These are phyloP conservation scores for Hippophae rhamnoides DNA, from an alignment of 306 rosid genomes.

Conservation along the genomic window DNA sequence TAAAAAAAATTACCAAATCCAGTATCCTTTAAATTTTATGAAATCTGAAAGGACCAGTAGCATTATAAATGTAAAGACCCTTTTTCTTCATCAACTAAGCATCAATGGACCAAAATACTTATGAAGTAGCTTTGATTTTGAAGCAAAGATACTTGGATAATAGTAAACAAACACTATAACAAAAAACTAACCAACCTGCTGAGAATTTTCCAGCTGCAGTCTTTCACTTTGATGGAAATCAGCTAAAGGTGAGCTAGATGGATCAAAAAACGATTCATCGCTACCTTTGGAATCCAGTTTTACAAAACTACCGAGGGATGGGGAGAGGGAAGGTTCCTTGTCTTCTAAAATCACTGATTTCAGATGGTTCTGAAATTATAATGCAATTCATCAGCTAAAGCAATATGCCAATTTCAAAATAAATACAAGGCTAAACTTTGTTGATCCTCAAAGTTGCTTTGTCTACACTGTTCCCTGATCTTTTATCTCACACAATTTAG, in stretches of 20 bases:
- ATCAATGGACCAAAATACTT: too few species aligned
- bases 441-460: background rate
- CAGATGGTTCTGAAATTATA: slow-evolving; percentile 42
- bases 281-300: slow-evolving; percentile 47
- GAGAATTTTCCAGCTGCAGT: slow-evolving; percentile 48
- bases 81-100: too few species aligned
- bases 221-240: slow-evolving; percentile 76
- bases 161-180: background rate
- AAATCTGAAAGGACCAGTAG: too few species aligned
- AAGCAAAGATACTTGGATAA: background rate
- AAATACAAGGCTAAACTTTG: background rate
- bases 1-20: too few species aligned
- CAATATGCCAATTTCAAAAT: background rate
- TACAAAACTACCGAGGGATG: slow-evolving; percentile 38
- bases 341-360: slow-evolving; percentile 34
- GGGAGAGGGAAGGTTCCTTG: slow-evolving; percentile 27
- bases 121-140: too few species aligned
- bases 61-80: too few species aligned
- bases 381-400: slow-evolving; percentile 14
- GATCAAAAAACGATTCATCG: slow-evolving; percentile 41
- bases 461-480: too few species aligned
- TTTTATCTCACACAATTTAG: too few species aligned
- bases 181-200: slow-evolving; percentile 38
- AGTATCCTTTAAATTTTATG: too few species aligned
- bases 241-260: slow-evolving; percentile 51